Conservation (phyloP, 176 grass and related monocot species). For the Phoenix roebelenii region DNA sequence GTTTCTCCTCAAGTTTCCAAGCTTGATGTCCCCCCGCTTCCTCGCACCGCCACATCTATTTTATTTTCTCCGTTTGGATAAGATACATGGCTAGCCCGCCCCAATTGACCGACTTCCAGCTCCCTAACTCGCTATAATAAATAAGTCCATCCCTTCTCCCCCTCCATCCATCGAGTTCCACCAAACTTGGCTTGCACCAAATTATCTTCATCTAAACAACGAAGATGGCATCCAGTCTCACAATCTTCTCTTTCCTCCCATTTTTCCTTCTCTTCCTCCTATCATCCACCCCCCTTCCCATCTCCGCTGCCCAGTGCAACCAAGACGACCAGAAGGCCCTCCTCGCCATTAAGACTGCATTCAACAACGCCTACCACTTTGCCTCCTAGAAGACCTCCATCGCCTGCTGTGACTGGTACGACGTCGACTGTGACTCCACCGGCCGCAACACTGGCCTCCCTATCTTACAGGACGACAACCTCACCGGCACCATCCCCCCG, state of each 20-base stretch:
- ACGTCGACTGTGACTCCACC: slow-evolving; percentile 43
- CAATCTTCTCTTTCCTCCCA: neutral
- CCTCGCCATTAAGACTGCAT: slow-evolving; percentile 44
- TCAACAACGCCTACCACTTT: slow-evolving; percentile 43
- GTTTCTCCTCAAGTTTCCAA: no score
- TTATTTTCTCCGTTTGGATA: no score
- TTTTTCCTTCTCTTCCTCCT: slow-evolving; percentile 6
- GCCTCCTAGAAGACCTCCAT: slow-evolving; percentile 29
- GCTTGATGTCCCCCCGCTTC: no score
- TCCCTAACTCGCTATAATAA: no score
- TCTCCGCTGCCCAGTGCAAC: slow-evolving; percentile 17
- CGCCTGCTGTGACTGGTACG: slow-evolving; percentile 56
- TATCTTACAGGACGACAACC: slow-evolving; percentile 33
- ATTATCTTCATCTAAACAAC: no score
- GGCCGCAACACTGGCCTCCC: slow-evolving; percentile 61
- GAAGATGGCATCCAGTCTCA: no score
- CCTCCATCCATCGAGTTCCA: no score
- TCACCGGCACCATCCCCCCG: slow-evolving; percentile 32
- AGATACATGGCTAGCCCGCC: no score
- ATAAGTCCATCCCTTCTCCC: no score
- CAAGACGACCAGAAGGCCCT: slow-evolving; percentile 37
- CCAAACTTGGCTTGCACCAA: no score
- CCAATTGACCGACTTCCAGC: no score
- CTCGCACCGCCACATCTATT: no score
- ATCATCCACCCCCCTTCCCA: neutral